Evolutionary conservation across 352 stramenopile species (phyloP).

Genomic region (Globisporangium barbulae): DNA sequence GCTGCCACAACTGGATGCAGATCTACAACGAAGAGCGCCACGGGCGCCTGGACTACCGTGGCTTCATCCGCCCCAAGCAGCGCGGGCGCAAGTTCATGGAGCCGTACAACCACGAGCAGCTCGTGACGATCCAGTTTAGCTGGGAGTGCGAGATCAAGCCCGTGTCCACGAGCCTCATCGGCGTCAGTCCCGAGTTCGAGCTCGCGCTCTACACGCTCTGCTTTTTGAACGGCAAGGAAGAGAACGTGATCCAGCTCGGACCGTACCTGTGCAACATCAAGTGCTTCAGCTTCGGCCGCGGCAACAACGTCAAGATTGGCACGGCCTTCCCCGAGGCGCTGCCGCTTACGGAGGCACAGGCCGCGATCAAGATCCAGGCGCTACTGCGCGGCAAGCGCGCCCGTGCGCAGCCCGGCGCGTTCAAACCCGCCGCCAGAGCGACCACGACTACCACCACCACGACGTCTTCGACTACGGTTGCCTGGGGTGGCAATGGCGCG

Average conservation of each 20-base stretch:
- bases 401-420: conserved; percentile 23
- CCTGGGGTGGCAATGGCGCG: conserved; percentile 16
- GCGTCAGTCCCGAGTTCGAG: conserved; percentile 95
- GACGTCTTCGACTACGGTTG: conserved; percentile 7
- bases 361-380: conserved; percentile 74
- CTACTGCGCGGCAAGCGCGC: conserved; percentile 45
- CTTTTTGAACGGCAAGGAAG: conserved; percentile 89
- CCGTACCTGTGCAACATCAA: conserved; percentile 89
- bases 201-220: conserved; percentile 96
- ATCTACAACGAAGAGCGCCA: conserved; percentile 95
- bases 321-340: conserved; percentile 77
- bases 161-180: conserved; percentile 92
- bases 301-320: conserved; percentile 74
- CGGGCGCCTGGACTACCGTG: conserved; percentile 91
- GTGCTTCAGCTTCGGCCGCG: conserved; percentile 81
- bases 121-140: conserved; percentile 94
- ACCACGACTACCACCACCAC: conserved; percentile 10
- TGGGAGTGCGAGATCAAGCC: conserved; percentile 89
- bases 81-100: conserved; percentile 64
- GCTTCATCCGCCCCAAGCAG: conserved; percentile 90
- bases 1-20: conserved; percentile 97
- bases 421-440: background rate
- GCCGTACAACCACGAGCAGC: conserved; percentile 85
- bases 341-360: conserved; percentile 66
- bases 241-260: conserved; percentile 83